Evolutionary conservation across 2,329 filamentous ascomycete genomes (phyloP).

Genomic region (Coniochaeta sp.): DNA sequence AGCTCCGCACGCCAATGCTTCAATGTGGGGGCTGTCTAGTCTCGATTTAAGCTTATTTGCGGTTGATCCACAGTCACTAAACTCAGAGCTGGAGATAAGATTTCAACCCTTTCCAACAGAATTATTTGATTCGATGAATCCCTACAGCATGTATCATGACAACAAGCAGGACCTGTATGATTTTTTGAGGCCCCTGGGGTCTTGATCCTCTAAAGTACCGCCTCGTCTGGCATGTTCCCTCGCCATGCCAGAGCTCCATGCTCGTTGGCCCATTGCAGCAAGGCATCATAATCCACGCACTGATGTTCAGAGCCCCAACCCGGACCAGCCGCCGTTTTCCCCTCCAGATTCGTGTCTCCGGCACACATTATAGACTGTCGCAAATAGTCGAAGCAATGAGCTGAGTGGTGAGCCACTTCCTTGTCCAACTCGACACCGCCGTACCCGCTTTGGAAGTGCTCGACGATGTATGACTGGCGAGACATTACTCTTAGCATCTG

Average conservation of each 20-base stretch:
- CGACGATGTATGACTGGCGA: conserved; percentile 20
- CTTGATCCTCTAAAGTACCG: neutral
- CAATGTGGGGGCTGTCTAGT: neutral
- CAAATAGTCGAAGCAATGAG: conserved; percentile 31
- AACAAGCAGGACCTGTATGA: neutral
- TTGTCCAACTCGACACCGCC: conserved; percentile 20
- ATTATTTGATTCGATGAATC: too few species aligned
- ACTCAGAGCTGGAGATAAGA: neutral
- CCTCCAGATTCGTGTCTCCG: conserved; percentile 29
- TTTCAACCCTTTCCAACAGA: neutral
- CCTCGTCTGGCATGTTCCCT: conserved; percentile 9
- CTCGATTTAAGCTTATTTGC: neutral
- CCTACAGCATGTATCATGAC: neutral
- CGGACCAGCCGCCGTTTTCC: conserved; percentile 25
- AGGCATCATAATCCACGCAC: conserved; percentile 25
- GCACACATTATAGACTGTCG: conserved; percentile 28
- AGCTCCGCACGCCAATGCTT: neutral
- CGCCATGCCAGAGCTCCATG: conserved; percentile 22
- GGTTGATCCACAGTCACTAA: neutral
- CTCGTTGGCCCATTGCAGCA: conserved; percentile 26
- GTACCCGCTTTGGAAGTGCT: conserved; percentile 26
- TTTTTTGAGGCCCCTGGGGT: too few species aligned
- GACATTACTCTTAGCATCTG: neutral
- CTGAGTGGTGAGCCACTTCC: conserved; percentile 25
- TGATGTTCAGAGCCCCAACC: conserved; percentile 27